These are phyloP conservation scores for Phytophthora cactorum DNA, from an alignment of 352 stramenopile species.

Conservation along the genomic window DNA sequence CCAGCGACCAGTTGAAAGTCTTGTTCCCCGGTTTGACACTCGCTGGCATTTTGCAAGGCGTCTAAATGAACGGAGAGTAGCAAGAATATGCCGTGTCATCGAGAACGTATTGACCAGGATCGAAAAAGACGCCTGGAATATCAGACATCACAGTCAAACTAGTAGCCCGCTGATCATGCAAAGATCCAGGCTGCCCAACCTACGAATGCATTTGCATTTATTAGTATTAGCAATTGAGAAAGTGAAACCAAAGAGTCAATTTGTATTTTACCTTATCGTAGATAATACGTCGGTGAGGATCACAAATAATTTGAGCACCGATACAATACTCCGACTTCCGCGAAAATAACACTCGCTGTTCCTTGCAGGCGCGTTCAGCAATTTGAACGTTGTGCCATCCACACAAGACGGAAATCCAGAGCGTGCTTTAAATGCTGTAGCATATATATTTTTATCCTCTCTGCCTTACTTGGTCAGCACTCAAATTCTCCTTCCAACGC, in stretches of 20 bases:
- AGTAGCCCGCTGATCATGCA: conserved; percentile 11
- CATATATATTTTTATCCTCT: neutral
- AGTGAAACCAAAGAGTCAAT: neutral
- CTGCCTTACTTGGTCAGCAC: neutral
- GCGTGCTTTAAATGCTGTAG: neutral
- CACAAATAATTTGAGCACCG: conserved; percentile 5
- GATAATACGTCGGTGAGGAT: conserved; percentile 1
- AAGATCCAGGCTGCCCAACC: conserved; percentile 1
- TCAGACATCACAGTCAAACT: conserved; percentile 5
- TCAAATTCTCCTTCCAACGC: neutral
- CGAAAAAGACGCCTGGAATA: neutral
- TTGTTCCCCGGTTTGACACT: neutral
- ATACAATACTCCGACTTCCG: conserved; percentile 3
- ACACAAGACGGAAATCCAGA: conserved; percentile 2
- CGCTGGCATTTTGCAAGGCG: conserved; percentile 3
- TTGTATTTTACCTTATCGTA: conserved; percentile 6
- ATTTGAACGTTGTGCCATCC: neutral
- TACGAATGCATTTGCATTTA: neutral
- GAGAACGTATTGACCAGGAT: conserved; percentile 1
- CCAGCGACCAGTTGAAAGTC: conserved; percentile 7
- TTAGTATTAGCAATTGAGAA: neutral
- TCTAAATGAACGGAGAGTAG: conserved; percentile 8
- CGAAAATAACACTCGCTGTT: conserved; percentile 11
- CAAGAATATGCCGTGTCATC: conserved; percentile 4
- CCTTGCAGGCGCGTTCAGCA: neutral